phyloP scores from a whole-genome alignment of 805 yeast species.

The Candida sphagnicola region DNA sequence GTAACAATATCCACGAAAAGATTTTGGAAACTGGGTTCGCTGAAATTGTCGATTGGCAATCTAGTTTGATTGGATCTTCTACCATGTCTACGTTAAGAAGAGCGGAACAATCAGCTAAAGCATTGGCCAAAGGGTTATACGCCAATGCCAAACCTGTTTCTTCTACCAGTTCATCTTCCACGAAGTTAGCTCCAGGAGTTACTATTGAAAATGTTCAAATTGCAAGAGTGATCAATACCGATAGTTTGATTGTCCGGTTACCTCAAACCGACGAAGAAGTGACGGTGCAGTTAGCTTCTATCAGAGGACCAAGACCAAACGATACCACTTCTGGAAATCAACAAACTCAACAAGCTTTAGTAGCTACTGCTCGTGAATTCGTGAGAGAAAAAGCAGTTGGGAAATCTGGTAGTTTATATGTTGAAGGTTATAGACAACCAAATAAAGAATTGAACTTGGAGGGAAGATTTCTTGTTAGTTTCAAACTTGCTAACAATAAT shows the following conservation, averaged over 20 bases:
- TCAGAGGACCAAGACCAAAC: constrained; percentile 67
- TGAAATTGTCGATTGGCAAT: constrained; percentile 78
- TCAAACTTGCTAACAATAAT: constrained; percentile 44
- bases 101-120: constrained; percentile 62
- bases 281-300: constrained; percentile 71
- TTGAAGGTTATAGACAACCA: constrained; percentile 63
- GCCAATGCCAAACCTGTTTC: constrained; percentile 36
- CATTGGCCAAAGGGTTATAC: constrained; percentile 51
- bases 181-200: constrained; percentile 41
- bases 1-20: constrained; percentile 63
- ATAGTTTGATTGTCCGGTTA: constrained; percentile 56
- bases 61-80: constrained; percentile 59
- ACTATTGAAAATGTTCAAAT: constrained; percentile 50
- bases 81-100: constrained; percentile 59
- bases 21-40: constrained; percentile 69
- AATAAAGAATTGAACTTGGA: constrained; percentile 55
- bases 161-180: constrained; percentile 9
- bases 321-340: constrained; percentile 44
- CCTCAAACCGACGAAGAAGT: constrained; percentile 46
- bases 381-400: constrained; percentile 69
- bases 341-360: constrained; percentile 46
- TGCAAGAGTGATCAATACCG: constrained; percentile 61
- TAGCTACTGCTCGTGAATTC: constrained; percentile 68
- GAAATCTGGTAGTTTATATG: constrained; percentile 54
- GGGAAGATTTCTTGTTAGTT: constrained; percentile 61